These are phyloP conservation scores for Lotmaria passim DNA, from an alignment of 208 protist genomes.

Conservation along the genomic window DNA sequence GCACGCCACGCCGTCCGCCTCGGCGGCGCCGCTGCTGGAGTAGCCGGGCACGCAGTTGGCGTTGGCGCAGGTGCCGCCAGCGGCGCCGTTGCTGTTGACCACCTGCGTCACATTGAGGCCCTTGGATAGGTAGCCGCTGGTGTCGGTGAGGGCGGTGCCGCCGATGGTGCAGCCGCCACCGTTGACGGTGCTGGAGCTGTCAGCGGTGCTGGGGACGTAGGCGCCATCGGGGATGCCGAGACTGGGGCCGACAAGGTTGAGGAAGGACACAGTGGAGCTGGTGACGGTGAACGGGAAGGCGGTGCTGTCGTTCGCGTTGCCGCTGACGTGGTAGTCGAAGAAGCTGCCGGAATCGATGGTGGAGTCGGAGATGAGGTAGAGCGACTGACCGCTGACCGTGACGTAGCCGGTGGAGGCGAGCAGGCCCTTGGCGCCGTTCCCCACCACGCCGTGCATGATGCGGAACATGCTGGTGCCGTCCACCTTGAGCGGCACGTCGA, in stretches of 20 bases:
- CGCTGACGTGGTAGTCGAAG: slow-evolving; percentile 10
- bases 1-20: background rate
- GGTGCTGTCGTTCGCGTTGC: too few relatives aligned
- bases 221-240: background rate
- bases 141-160: background rate
- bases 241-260: background rate
- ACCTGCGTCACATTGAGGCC: slow-evolving; percentile 2
- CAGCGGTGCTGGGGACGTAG: background rate
- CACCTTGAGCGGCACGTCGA: slow-evolving; percentile 7
- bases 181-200: too few relatives aligned
- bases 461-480: slow-evolving; percentile 25
- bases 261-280: background rate
- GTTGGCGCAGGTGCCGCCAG: slow-evolving; percentile 11
- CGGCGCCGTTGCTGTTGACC: slow-evolving; percentile 6
- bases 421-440: background rate
- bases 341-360: background rate
- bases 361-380: slow-evolving; percentile 19
- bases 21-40: background rate
- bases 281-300: background rate
- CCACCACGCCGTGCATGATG: background rate
- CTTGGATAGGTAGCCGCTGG: background rate
- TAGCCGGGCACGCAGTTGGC: slow-evolving; percentile 21
- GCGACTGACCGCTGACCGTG: slow-evolving; percentile 3
- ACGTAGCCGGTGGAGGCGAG: slow-evolving; percentile 13
- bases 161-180: slow-evolving; percentile 2